These are phyloP conservation scores for Suillus brevipes DNA, from an alignment of 768 basidiomycete genomes.

Conservation along the genomic window DNA sequence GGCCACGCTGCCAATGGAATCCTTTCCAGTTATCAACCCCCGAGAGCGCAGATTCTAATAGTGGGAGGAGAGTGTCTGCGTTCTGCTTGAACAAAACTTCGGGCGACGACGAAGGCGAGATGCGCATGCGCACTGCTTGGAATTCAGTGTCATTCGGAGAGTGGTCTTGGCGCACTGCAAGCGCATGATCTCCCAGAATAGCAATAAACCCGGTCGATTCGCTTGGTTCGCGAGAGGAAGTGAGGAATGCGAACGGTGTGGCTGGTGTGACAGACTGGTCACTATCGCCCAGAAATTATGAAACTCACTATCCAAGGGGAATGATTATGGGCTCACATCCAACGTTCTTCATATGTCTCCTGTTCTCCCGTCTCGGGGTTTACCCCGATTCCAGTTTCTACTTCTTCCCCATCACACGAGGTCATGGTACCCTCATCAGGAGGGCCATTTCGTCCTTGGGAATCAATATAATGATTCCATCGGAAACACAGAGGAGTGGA, in stretches of 20 bases:
- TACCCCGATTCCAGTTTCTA: constrained; percentile 18
- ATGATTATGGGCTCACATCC: constrained; percentile 16
- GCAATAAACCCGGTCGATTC: constrained; percentile 22
- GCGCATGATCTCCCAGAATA: constrained; percentile 18
- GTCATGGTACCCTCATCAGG: constrained; percentile 19
- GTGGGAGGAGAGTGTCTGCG: neutral
- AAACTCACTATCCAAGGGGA: neutral
- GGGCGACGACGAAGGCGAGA: neutral
- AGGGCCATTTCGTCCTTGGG: constrained; percentile 11
- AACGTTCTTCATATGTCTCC: constrained; percentile 21
- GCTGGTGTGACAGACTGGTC: constrained; percentile 11
- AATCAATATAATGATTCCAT: constrained; percentile 21
- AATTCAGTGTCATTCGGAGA: neutral
- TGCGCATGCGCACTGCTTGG: constrained; percentile 2
- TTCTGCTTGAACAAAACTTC: neutral
- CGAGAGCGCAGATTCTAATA: neutral
- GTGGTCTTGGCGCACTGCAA: constrained; percentile 13
- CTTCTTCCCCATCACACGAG: constrained; percentile 10
- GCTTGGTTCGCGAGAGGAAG: constrained; percentile 9
- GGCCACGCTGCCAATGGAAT: neutral
- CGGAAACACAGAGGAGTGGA: constrained; percentile 14
- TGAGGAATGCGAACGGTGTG: constrained; percentile 20
- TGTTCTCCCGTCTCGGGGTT: constrained; percentile 18
- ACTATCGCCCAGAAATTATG: constrained; percentile 5
- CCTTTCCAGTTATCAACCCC: neutral